Evolutionary conservation across 1,139 yeast species (phyloP).

Genomic region (Magnusiomyces tetraspermus): DNA sequence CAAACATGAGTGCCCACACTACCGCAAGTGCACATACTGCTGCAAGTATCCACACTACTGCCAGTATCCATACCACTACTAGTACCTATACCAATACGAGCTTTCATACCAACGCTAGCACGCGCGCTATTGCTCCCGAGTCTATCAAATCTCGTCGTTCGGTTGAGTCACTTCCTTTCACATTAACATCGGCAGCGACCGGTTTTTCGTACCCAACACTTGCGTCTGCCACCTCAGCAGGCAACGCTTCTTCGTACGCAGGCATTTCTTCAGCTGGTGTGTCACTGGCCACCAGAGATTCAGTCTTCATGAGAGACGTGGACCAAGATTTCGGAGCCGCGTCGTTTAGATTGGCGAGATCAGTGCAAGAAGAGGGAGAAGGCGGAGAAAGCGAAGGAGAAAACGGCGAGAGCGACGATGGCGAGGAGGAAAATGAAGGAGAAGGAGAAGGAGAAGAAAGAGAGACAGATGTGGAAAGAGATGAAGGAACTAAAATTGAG

Average conservation of each 20-base stretch:
- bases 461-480: neutral
- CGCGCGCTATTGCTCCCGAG: constrained; percentile 32
- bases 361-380: no score
- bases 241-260: constrained; percentile 1
- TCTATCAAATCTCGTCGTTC: constrained; percentile 25
- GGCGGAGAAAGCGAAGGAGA: no score
- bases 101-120: constrained; percentile 3
- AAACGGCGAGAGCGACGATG: neutral
- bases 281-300: neutral
- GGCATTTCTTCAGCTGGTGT: neutral
- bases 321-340: no score
- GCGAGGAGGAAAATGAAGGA: neutral
- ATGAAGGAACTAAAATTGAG: neutral
- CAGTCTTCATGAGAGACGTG: neutral
- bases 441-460: no score
- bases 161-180: constrained; percentile 21
- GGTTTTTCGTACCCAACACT: constrained; percentile 11
- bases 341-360: no score
- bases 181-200: constrained; percentile 11
- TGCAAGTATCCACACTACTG: no score
- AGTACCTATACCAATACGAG: no score
- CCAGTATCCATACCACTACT: no score
- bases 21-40: no score
- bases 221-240: constrained; percentile 8
- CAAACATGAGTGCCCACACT: constrained; percentile 35